Evolutionary conservation across 2,329 filamentous ascomycete species (phyloP).

Genomic region (Thielaviopsis euricoi): DNA sequence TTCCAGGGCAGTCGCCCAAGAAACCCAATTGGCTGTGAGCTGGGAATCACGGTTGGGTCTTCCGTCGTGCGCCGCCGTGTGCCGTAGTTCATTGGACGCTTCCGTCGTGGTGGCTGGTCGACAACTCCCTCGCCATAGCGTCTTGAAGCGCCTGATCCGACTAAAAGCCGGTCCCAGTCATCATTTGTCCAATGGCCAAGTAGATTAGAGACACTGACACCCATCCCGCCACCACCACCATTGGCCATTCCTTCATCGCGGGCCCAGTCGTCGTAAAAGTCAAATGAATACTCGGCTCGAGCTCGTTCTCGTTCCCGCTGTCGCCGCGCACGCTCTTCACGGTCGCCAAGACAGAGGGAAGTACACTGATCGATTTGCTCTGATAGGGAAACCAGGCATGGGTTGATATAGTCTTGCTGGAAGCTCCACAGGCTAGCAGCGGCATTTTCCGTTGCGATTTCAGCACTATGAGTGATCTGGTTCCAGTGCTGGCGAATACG

Average conservation of each 20-base stretch:
- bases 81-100: conserved; percentile 81
- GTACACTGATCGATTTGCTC: conserved; percentile 57
- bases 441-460: conserved; percentile 80
- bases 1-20: conserved; percentile 71
- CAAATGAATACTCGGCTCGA: conserved; percentile 70
- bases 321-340: conserved; percentile 57
- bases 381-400: conserved; percentile 55
- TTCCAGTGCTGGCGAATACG: conserved; percentile 88
- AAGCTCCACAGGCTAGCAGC: conserved; percentile 83
- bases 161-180: conserved; percentile 70
- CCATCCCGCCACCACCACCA: conserved; percentile 21
- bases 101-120: conserved; percentile 50
- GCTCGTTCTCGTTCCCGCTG: conserved; percentile 44
- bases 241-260: conserved; percentile 33
- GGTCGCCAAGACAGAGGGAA: conserved; percentile 51
- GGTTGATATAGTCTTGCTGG: conserved; percentile 67
- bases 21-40: conserved; percentile 72
- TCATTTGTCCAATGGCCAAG: conserved; percentile 62
- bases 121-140: conserved; percentile 20
- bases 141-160: conserved; percentile 36
- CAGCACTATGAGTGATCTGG: conserved; percentile 78
- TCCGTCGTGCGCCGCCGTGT: conserved; percentile 47
- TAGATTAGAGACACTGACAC: conserved; percentile 31
- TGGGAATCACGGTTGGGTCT: conserved; percentile 81
- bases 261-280: conserved; percentile 98